These are phyloP conservation scores for Lecanicillium sp. DNA, from an alignment of 2,329 filamentous ascomycete genomes.

Conservation along the genomic window DNA sequence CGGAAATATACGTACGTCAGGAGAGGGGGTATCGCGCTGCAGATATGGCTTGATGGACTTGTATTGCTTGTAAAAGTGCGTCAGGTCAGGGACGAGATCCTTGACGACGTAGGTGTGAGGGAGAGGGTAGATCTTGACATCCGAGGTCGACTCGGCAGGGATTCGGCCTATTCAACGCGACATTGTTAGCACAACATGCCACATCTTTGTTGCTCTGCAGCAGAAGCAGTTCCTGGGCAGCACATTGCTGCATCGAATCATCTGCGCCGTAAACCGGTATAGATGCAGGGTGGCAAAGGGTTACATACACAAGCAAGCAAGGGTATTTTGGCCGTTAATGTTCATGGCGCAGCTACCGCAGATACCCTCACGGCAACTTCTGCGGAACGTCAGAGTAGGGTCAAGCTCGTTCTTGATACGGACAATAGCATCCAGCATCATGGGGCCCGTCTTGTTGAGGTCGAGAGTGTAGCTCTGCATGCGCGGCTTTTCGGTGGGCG, in stretches of 20 bases:
- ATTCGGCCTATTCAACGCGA: slow-evolving; percentile 64
- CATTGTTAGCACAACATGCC: slow-evolving; percentile 18
- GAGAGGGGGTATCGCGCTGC: slow-evolving; percentile 76
- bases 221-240: too few species aligned
- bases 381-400: slow-evolving; percentile 89
- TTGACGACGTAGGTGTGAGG: slow-evolving; percentile 99
- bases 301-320: slow-evolving; percentile 89
- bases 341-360: slow-evolving; percentile 99
- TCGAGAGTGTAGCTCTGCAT: slow-evolving; percentile 96
- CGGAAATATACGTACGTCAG: slow-evolving; percentile 56
- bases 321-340: slow-evolving; percentile 96
- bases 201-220: too few species aligned
- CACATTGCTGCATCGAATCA: background rate
- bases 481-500: slow-evolving; percentile 81
- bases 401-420: slow-evolving; percentile 99
- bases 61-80: slow-evolving; percentile 99
- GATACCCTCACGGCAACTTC: slow-evolving; percentile 96
- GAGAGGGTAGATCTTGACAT: slow-evolving; percentile 93
- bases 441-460: slow-evolving; percentile 97
- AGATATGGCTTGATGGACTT: slow-evolving; percentile 99
- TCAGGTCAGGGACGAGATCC: slow-evolving; percentile 95
- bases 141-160: slow-evolving; percentile 68
- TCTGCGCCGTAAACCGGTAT: background rate
- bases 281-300: background rate
- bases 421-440: slow-evolving; percentile 95